Percentiles rank a stretch among this genome's conserved stretches.
Evolutionary conservation across 176 grass and related monocot species (phyloP).

Genomic region (Saccharum spontaneum): DNA sequence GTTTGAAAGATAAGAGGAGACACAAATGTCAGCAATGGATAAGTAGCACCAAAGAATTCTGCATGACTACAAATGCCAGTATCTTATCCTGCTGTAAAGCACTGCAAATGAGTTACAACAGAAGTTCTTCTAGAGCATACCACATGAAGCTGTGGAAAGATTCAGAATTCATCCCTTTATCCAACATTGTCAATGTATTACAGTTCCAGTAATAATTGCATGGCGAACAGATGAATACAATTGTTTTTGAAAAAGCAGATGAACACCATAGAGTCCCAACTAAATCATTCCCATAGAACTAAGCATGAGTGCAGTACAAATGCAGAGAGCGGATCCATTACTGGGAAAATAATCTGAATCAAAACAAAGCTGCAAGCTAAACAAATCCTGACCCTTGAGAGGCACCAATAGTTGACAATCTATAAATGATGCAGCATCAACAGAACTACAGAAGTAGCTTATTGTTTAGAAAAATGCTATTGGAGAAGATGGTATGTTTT

Average conservation of each 20-base stretch:
- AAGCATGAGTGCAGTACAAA: not conserved
- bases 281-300: not conserved
- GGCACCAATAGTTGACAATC: not conserved
- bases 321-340: not conserved
- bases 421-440: not conserved
- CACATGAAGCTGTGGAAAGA: not conserved
- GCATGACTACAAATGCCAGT: not conserved
- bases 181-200: not conserved
- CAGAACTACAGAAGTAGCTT: not conserved
- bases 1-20: slow-evolving; percentile 23
- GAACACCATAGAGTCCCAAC: not conserved
- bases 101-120: not conserved
- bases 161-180: not conserved
- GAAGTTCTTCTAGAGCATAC: not conserved
- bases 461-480: not conserved
- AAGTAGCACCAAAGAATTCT: not conserved
- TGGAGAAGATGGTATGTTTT: not conserved
- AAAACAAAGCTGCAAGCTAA: not conserved
- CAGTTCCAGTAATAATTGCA: not conserved
- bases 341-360: not conserved
- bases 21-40: slow-evolving; percentile 24
- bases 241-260: not conserved
- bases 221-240: not conserved
- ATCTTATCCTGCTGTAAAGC: not conserved
- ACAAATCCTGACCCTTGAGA: not conserved